These are phyloP conservation scores for Lasiosphaeria hispida DNA, from an alignment of 495 filamentous ascomycete genomes.

Conservation along the genomic window DNA sequence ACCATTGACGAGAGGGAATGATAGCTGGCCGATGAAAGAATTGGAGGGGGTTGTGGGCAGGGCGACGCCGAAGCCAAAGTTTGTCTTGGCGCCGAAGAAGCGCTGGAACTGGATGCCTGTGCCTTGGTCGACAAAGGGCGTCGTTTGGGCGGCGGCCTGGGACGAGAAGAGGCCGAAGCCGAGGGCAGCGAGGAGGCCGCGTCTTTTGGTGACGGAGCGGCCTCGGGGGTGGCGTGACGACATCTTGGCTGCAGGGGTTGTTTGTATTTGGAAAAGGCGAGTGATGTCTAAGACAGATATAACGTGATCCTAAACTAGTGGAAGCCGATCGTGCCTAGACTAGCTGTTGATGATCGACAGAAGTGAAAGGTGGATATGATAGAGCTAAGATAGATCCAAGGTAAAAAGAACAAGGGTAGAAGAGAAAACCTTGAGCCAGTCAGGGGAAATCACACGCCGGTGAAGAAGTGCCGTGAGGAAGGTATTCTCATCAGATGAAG, in stretches of 20 bases:
- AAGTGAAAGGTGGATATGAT: no score
- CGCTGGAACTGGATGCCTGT: constrained; percentile 30
- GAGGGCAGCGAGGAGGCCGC: background rate
- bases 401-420: no score
- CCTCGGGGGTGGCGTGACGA: background rate
- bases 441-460: no score
- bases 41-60: constrained; percentile 19
- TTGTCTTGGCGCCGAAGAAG: constrained; percentile 25
- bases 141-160: constrained; percentile 16
- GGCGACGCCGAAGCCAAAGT: constrained; percentile 29
- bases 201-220: background rate
- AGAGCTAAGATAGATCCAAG: no score
- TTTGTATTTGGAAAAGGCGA: no score
- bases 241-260: no score
- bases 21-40: constrained; percentile 32
- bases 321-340: background rate
- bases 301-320: no score
- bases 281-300: no score
- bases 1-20: constrained; percentile 21
- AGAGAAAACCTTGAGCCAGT: no score
- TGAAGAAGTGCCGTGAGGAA: no score
- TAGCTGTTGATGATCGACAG: background rate
- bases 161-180: background rate
- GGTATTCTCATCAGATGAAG: no score
- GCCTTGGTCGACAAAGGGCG: constrained; percentile 25